Base-by-base conservation (phyloP, 108 stramenopile genomes). In the Stephanodiscus triporus region DNA sequence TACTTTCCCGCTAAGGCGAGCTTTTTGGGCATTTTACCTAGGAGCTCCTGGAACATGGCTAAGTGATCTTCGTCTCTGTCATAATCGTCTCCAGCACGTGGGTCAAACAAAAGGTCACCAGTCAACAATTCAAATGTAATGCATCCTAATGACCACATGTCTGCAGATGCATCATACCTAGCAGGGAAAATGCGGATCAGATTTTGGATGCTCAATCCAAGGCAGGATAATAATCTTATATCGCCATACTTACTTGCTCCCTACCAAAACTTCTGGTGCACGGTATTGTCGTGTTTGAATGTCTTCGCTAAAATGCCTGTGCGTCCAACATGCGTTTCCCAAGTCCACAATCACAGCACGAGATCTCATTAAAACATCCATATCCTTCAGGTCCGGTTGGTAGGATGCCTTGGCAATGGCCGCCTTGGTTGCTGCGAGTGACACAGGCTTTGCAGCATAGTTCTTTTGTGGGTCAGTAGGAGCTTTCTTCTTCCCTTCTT, bases 211-310 rank as follows among this genome's bases (percentile, higher is more conserved):
- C 36, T 34, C 37, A 45, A 17, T 58, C 9, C 37, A 9, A 11
- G 11, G 65, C n/a, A 36, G 10, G 40, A 72, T 20, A 7, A 63
- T 7, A 47, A 45, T 17, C 50, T 53, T 27, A 13, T 22, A 23
- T 32, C 30, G 22, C 17, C 17, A 14, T 6, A 88, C 87, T 83
- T 80, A 95, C 73, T 89, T 88, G 74, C 86, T 89, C 6, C 95
- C 95, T 70, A 96, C 81, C 24, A 96, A 72, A 19, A 99, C 98
- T 84, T 99, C 98, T 20, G 98, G 98, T 29, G 95, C 87, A 16
- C 98, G 90, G 68, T 99, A 99, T 85, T 99, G 98, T 23, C 98
- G 80, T 9, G 98, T 99, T 71, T 99, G 98, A 72, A 99, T 98
- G 62, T 99, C 98, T 75, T 98, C 97, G 63, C 96, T 95, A 81